Base-by-base conservation (phyloP, 139 green algal genomes). In the Coelastrella sp. region DNA sequence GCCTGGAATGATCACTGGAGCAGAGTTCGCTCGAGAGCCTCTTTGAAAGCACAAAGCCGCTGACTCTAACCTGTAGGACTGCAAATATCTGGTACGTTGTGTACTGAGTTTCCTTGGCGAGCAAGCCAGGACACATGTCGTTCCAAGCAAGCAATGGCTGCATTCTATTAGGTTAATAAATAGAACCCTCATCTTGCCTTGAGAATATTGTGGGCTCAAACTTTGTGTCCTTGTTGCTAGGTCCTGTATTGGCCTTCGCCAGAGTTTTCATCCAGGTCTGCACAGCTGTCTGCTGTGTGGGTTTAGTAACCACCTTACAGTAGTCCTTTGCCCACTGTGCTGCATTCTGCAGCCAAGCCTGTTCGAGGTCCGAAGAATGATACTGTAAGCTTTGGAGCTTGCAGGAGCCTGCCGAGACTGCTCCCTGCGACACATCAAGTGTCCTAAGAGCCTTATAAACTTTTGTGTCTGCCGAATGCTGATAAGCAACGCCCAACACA, bases 271-370 rank as follows among this genome's bases (percentile, higher is more conserved):
- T 27, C 69, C 69, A 78, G 3, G 59, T 38, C 41, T 62, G 59
- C 2, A 53, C 43, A 25, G 40, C 45, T 4, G 25, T 35, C 69
- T 41, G 8, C 69, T 78, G 69, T 4, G 59, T 19, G 8, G 38
- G 40, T 23, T 27, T 34, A 9, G 25, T 38, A 2, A 62, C 27
- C 11, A 30, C 69, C 0, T 78, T 53, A 4, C 69, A 78, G 25
- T 59, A 78, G 23, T 60, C 43, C 40, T 60, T 69, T 17, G 17
- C 6, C 69, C 69, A 78, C 5, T 34, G 17, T 13, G 23, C 69
- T 8, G 48, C 41, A 37, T 78, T 78, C 17, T 59, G 30, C 69
- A 78, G 8, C 69, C 69, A 78, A 13, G 40, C 15, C 69, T 78
- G 69, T 41, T 78, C 69, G 23, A 78, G 37, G 4, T 51, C 23